Evolutionary conservation across 768 basidiomycete genomes (phyloP).

Genomic region (Pilatotrama ljubarskyi): DNA sequence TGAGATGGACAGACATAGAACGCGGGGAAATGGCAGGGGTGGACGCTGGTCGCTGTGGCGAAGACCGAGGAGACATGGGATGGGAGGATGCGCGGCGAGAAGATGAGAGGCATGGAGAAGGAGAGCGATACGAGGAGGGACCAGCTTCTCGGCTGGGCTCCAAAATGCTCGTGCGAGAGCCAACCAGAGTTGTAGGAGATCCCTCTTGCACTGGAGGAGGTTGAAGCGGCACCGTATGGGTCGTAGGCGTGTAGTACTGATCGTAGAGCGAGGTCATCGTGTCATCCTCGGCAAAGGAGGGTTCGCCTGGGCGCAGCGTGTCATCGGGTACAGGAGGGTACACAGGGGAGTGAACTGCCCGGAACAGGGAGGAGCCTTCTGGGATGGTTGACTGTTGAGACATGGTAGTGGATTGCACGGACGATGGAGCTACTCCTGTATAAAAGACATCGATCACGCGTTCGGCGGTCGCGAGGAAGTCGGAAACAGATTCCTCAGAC

Average conservation of each 20-base stretch:
- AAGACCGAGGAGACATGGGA: not conserved
- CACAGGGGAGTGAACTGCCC: slow-evolving; percentile 1
- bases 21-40: not conserved
- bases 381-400: not conserved
- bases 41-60: not conserved
- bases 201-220: not conserved
- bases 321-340: slow-evolving; percentile 3
- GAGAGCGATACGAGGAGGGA: not conserved
- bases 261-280: slow-evolving; percentile 22
- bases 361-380: slow-evolving; percentile 13
- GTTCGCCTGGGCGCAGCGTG: slow-evolving; percentile 4
- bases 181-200: not conserved
- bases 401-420: not conserved
- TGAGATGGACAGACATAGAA: not conserved
- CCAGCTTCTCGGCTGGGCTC: not conserved
- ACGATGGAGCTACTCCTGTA: not conserved
- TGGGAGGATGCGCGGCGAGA: not conserved
- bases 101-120: not conserved
- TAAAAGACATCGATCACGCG: not conserved
- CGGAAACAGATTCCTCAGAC: not conserved
- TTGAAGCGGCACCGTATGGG: not conserved
- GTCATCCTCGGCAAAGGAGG: slow-evolving; percentile 17
- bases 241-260: slow-evolving; percentile 20
- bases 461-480: not conserved
- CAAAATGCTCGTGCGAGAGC: not conserved